Base-by-base conservation (phyloP, 1,139 yeast species). In the Lodderomyces margitis region DNA sequence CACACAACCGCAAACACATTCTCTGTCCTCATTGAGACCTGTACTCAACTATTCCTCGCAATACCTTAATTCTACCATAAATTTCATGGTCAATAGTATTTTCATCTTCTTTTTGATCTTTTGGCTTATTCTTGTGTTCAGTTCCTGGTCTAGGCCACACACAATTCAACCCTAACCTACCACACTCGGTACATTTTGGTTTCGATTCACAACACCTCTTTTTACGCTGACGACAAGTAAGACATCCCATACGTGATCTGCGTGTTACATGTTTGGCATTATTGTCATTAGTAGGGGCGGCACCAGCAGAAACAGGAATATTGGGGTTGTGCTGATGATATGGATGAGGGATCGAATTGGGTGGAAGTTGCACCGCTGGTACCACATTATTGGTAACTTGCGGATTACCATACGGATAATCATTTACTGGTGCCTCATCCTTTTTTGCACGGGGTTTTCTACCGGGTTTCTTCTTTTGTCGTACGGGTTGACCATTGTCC, bases 21-120 rank as follows among this genome's bases (percentile, higher is more conserved):
- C 16, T n/a, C 30, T n/a, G 5, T 14, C 8, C 30, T 37, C n/a
- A 47, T 20, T 54, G 49, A 36, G 53, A 61, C 45, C 60, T 60
- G 48, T 68, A 67, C 52, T 77, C 81, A 21, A 80, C 83, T 17
- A 80, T 78, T 2, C 86, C 86, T 45, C 86, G 65, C 32, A 80
- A 62, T 9, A 80, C 81, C 57, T 78, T 80, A 48, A 81, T 80
- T 46, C 72, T 73, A 9, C 86, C 86, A 52, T 72, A 79, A 23
- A 71, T 62, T 42, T 77, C 80, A 54, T 80, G 79, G 35, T 70
- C 63, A 21, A 64, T 71, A 46, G 70, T 69, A 43, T 71, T 72
- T 45, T 73, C 80, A 42, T 66, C 75, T 32, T 64, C 62, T 52
- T 72, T 73, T n/a, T 66, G 66, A 41, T 72, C 75, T 55, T 73